Evolutionary conservation across 176 grass and related monocot species (phyloP), one percentile per base, ranked within the genome.

Genomic region (Neostapfia colusana): DNA sequence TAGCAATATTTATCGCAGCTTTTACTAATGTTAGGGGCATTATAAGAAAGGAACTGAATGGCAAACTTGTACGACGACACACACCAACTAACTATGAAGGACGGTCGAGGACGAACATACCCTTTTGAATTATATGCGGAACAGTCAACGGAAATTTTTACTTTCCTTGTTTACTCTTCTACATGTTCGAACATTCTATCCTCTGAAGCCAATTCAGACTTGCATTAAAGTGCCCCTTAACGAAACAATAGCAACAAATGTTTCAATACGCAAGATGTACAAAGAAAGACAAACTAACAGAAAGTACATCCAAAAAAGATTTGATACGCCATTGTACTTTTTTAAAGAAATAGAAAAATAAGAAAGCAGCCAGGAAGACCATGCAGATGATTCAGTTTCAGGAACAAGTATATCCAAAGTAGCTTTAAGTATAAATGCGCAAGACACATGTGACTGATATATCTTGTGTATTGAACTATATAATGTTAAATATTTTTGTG

Each of bases 391-490:
- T 11, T 25, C 54, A 25, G 51, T 54, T 54, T 7, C 21, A 58
- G 55, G 9, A 58, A 23, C 55, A 58, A 25, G 55, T 26, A 58
- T 26, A 5, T 58, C 55, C 21, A 58, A 9, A 5, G 23, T 49
- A 58, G 10, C 21, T 25, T 26, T 26, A 10, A 58, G 8, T 58
- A 26, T 58, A 10, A 58, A 58, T 26, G 23, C 23, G 9, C 55
- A 58, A 25, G 55, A 23, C 25, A 58, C 55, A 21, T 40, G 53
- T 67, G 62, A 4, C 66, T 69, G 35, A 51, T 6, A 83, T 67
- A 26, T 38, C 76, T 81, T 73, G 76, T 10, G 41, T 2, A 7
- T n/a, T n/a, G n/a, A 76, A 85, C 42, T 64, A 59, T 45, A 66
- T 54, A 53, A 21, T 27, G 50, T 9, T 16, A 72, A 49, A 56